A percentile compares a stretch with the other conserved stretches of the same genome.
Conservation (phyloP, 2,329 filamentous ascomycete genomes). For the Thielaviopsis musarum region DNA sequence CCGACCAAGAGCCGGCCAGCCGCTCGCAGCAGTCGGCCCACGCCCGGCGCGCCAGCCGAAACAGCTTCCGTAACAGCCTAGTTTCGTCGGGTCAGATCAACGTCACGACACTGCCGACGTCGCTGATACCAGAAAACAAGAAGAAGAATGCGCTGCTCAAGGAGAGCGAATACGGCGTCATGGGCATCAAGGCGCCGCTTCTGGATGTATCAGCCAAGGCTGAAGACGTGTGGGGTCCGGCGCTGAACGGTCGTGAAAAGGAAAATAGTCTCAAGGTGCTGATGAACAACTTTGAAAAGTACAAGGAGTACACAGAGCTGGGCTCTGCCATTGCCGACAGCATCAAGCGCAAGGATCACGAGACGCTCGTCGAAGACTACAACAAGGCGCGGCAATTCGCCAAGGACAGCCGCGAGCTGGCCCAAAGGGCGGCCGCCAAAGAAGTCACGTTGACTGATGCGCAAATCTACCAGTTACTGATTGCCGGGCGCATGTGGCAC, state of each 20-base stretch:
- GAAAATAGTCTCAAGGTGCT: slow-evolving; percentile 74
- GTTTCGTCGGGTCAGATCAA: slow-evolving; percentile 22
- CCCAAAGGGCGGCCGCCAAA: slow-evolving; percentile 32
- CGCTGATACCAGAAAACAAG: slow-evolving; percentile 33
- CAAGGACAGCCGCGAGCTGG: slow-evolving; percentile 57
- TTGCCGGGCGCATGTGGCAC: slow-evolving; percentile 87
- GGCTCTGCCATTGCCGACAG: slow-evolving; percentile 62
- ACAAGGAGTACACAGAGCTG: slow-evolving; percentile 68
- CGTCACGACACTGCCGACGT: slow-evolving; percentile 10
- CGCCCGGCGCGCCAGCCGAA: slow-evolving; percentile 10
- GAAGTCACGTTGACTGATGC: slow-evolving; percentile 48
- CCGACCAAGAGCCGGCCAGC: slow-evolving; percentile 38
- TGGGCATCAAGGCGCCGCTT: slow-evolving; percentile 75
- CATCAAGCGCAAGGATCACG: slow-evolving; percentile 83
- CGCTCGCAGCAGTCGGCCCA: slow-evolving; percentile 44
- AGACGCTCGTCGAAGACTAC: slow-evolving; percentile 74
- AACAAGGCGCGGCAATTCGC: slow-evolving; percentile 65
- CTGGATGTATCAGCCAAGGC: slow-evolving; percentile 85
- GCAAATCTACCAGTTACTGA: slow-evolving; percentile 70
- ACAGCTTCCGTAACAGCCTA: slow-evolving; percentile 13
- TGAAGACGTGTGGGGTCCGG: slow-evolving; percentile 94
- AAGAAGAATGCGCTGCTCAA: slow-evolving; percentile 85
- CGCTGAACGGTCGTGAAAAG: slow-evolving; percentile 76
- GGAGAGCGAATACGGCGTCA: slow-evolving; percentile 79
- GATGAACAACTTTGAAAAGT: slow-evolving; percentile 56